phyloP scores from a whole-genome alignment of 1,284 basidiomycete genomes.

The Wolfiporia cocos region DNA sequence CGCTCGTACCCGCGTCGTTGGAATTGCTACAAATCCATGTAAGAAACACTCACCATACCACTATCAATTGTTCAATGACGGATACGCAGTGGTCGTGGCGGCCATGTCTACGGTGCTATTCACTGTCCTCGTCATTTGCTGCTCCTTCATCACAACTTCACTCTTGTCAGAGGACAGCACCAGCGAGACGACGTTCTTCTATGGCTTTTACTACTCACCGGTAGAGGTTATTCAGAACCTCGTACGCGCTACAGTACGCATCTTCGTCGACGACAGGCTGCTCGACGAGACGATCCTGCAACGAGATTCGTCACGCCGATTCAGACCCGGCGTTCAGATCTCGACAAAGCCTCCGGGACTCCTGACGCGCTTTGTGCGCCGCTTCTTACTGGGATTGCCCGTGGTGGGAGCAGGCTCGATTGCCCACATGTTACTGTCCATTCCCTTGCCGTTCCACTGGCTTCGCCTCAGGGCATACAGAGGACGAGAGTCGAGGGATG shows the following conservation, averaged over 20 bases:
- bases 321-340: constrained; percentile 9
- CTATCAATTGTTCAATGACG: neutral
- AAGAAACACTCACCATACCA: constrained; percentile 11
- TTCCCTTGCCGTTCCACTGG: constrained; percentile 61
- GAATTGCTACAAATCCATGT: constrained; percentile 72
- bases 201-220: constrained; percentile 43
- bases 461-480: constrained; percentile 54
- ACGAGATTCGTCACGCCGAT: constrained; percentile 5
- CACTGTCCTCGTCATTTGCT: constrained; percentile 56
- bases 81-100: constrained; percentile 53
- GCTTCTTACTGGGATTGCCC: constrained; percentile 70
- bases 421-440: constrained; percentile 59
- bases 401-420: constrained; percentile 73
- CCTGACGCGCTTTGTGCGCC: constrained; percentile 49
- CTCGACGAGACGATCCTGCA: constrained; percentile 32
- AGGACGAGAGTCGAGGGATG: constrained; percentile 46
- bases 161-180: constrained; percentile 48
- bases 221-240: constrained; percentile 55
- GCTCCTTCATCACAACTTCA: constrained; percentile 68
- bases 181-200: constrained; percentile 29
- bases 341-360: constrained; percentile 35
- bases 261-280: constrained; percentile 50
- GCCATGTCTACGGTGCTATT: constrained; percentile 61
- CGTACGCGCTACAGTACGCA: constrained; percentile 55
- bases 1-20: constrained; percentile 57